A percentile compares a stretch with the other conserved stretches of the same genome.
phyloP scores from a whole-genome alignment of 371 early-diverging fungal species.

The Mucor irregularis region DNA sequence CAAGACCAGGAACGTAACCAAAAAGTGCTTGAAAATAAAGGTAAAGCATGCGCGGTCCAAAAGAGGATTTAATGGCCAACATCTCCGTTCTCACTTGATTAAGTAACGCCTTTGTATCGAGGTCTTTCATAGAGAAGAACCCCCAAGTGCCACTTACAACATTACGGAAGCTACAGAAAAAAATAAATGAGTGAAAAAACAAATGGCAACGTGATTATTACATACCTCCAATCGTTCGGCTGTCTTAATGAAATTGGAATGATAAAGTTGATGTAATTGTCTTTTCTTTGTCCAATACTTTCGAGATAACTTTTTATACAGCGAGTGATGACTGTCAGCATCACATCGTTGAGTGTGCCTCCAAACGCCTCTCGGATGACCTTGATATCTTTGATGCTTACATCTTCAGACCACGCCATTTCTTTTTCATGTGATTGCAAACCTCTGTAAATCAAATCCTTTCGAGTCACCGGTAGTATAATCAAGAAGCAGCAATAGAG shows the following conservation, averaged over 20 bases:
- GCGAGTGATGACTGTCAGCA: constrained; percentile 31
- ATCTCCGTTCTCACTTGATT: constrained; percentile 29
- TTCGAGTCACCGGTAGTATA: constrained; percentile 9
- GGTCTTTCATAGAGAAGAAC: constrained; percentile 38
- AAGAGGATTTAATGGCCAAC: constrained; percentile 30
- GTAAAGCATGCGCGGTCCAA: constrained; percentile 24
- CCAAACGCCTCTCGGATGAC: constrained; percentile 27
- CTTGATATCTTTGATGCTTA: constrained; percentile 29
- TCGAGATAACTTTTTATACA: constrained; percentile 32
- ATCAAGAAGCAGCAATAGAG: constrained; percentile 4
- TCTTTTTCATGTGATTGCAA: constrained; percentile 28
- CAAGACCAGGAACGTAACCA: constrained; percentile 13
- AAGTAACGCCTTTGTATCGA: constrained; percentile 22
- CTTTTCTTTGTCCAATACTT: constrained; percentile 15
- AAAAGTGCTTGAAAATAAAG: constrained; percentile 12
- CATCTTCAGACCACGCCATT: constrained; percentile 39
- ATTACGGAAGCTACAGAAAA: constrained; percentile 20
- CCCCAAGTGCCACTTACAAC: constrained; percentile 35
- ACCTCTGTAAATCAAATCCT: constrained; percentile 33
- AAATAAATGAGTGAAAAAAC: not conserved
- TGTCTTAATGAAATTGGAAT: constrained; percentile 35
- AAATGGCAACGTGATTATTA: not conserved
- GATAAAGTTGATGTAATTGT: constrained; percentile 24
- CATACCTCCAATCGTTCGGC: constrained; percentile 26
- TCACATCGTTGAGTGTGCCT: constrained; percentile 40